phyloP scores from a whole-genome alignment of 176 grass and related monocot species.

The Oryza glaberrima region DNA sequence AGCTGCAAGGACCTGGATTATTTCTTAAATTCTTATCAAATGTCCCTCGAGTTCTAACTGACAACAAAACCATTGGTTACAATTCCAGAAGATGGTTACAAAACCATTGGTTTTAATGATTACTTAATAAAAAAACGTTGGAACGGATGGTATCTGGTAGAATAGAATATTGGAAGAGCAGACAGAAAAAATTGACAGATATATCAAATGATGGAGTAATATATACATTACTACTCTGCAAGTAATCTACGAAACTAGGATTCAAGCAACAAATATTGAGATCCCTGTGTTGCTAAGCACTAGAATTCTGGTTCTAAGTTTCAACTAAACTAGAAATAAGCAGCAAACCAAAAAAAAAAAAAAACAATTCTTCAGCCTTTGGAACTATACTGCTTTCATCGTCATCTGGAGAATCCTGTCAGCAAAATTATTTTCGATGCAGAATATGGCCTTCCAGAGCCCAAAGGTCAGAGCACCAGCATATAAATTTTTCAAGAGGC shows the following conservation, averaged over 20 bases:
- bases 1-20: neutral
- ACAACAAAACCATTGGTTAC: neutral
- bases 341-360: neutral
- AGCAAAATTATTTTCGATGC: neutral
- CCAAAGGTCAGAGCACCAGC: neutral
- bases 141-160: neutral
- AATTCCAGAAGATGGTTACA: neutral
- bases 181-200: neutral
- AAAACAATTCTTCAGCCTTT: neutral
- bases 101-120: neutral
- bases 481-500: neutral
- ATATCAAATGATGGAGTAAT: neutral
- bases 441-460: neutral
- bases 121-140: neutral
- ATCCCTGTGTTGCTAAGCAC: neutral
- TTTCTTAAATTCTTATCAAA: neutral
- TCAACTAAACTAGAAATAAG: conserved; percentile 30
- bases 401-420: neutral
- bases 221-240: neutral
- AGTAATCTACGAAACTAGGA: neutral
- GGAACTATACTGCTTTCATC: neutral
- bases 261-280: neutral
- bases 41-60: neutral
- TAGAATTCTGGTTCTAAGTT: neutral
- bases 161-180: neutral